A percentile compares a stretch with the other conserved stretches of the same genome.
Conservation (phyloP, 2,329 filamentous ascomycete species). For the Penicillium nordicum region DNA sequence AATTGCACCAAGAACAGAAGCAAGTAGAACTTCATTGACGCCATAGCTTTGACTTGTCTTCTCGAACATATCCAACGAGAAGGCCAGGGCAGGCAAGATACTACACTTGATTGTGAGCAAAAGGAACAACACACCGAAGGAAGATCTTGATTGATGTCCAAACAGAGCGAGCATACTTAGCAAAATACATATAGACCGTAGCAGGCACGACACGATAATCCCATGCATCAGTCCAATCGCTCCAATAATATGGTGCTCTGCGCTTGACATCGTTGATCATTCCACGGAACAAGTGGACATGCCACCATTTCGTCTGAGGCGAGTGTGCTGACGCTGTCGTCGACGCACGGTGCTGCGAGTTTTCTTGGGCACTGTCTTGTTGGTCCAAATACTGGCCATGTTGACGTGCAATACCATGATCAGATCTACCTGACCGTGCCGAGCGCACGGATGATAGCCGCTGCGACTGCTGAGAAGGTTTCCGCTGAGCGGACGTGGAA, state of each 20-base stretch:
- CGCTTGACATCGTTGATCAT: conserved; percentile 76
- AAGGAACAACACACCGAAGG: not conserved
- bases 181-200: conserved; percentile 92
- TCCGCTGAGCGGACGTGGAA: conserved; percentile 25
- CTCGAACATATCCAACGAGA: conserved; percentile 89
- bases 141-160: not conserved
- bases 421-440: conserved; percentile 14
- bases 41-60: conserved; percentile 82
- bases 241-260: conserved; percentile 71
- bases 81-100: conserved; percentile 81
- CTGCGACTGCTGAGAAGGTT: conserved; percentile 26
- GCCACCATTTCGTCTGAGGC: conserved; percentile 62
- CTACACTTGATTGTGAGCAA: conserved; percentile 44
- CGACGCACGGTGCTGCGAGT: conserved; percentile 9
- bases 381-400: conserved; percentile 8
- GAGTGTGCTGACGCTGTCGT: conserved; percentile 13
- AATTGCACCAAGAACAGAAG: conserved; percentile 76
- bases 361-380: conserved; percentile 5
- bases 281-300: conserved; percentile 68
- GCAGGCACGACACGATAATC: conserved; percentile 85
- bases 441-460: conserved; percentile 23
- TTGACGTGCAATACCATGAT: conserved; percentile 10
- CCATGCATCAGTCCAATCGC: conserved; percentile 84
- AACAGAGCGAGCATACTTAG: conserved; percentile 60
- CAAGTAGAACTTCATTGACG: conserved; percentile 85